Percentiles rank a stretch among this genome's conserved stretches.
Evolutionary conservation across 805 yeast species (phyloP).

Genomic region (Cyberlindnera maclurae): DNA sequence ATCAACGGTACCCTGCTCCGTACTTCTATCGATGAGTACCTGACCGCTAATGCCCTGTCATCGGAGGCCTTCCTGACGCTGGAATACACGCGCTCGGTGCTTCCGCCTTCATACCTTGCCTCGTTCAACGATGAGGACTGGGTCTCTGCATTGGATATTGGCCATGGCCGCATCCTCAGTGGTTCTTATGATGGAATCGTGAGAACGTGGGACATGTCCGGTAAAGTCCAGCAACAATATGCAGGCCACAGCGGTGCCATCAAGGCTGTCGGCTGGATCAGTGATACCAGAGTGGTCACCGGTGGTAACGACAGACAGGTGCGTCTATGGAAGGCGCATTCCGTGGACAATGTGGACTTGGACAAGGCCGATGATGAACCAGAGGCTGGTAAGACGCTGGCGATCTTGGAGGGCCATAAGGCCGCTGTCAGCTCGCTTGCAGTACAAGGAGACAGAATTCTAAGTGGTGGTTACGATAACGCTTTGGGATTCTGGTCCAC

Average conservation of each 20-base stretch:
- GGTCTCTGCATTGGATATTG: slow-evolving; percentile 63
- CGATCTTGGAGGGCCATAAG: slow-evolving; percentile 84
- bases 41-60: slow-evolving; percentile 70
- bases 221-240: slow-evolving; percentile 71
- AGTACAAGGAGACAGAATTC: slow-evolving; percentile 45
- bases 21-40: slow-evolving; percentile 71
- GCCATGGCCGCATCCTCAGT: slow-evolving; percentile 52
- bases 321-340: slow-evolving; percentile 76
- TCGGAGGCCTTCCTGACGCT: slow-evolving; percentile 71
- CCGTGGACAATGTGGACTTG: slow-evolving; percentile 21
- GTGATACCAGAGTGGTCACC: slow-evolving; percentile 67
- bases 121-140: slow-evolving; percentile 92
- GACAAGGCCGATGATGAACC: slow-evolving; percentile 37
- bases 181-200: slow-evolving; percentile 96
- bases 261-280: slow-evolving; percentile 73
- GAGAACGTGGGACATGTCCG: slow-evolving; percentile 78
- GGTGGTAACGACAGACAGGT: slow-evolving; percentile 87
- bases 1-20: slow-evolving; percentile 79
- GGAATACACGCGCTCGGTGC: slow-evolving; percentile 86
- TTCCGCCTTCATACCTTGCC: slow-evolving; percentile 90
- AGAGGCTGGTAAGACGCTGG: slow-evolving; percentile 69
- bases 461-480: slow-evolving; percentile 82
- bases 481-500: slow-evolving; percentile 87
- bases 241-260: slow-evolving; percentile 88
- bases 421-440: slow-evolving; percentile 78